Evolutionary conservation across 2,329 filamentous ascomycete genomes (phyloP).

Genomic region (Penicillium sp.): DNA sequence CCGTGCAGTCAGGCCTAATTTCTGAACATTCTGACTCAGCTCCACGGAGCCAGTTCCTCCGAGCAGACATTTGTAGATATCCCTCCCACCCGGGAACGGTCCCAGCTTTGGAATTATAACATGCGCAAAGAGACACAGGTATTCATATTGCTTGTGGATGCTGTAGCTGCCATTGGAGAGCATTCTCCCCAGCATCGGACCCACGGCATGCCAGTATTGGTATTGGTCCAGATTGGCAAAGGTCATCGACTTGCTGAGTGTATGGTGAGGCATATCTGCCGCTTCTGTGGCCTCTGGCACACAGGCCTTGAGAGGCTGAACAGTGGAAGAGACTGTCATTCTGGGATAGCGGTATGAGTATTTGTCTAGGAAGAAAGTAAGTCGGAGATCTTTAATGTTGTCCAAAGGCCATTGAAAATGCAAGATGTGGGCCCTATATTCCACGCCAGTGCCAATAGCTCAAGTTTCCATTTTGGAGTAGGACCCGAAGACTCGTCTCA

Average conservation of each 20-base stretch:
- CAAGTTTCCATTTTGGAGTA: not conserved
- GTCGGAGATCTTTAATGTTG: not conserved
- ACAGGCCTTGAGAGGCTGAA: not conserved
- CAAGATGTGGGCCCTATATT: not conserved
- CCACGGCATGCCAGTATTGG: conserved; percentile 7
- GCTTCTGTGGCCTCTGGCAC: not conserved
- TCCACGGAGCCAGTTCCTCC: conserved; percentile 7
- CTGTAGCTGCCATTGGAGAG: conserved; percentile 6
- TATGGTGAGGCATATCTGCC: not conserved
- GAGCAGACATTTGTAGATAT: conserved; percentile 5
- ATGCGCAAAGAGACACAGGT: conserved; percentile 6
- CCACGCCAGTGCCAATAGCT: not conserved
- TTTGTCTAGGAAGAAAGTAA: not conserved
- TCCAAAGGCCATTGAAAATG: not conserved
- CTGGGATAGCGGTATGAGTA: not conserved
- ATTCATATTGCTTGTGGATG: conserved; percentile 9
- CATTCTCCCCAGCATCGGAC: conserved; percentile 7
- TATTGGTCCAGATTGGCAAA: conserved; percentile 9
- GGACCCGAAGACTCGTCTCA: not conserved
- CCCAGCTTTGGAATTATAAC: conserved; percentile 8
- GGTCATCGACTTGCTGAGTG: conserved; percentile 2
- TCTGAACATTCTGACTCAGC: conserved; percentile 12
- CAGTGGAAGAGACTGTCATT: not conserved
- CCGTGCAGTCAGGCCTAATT: not conserved
- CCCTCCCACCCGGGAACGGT: not conserved